These are phyloP conservation scores for Glycine tomentella DNA, from an alignment of 306 rosid species.

Conservation along the genomic window DNA sequence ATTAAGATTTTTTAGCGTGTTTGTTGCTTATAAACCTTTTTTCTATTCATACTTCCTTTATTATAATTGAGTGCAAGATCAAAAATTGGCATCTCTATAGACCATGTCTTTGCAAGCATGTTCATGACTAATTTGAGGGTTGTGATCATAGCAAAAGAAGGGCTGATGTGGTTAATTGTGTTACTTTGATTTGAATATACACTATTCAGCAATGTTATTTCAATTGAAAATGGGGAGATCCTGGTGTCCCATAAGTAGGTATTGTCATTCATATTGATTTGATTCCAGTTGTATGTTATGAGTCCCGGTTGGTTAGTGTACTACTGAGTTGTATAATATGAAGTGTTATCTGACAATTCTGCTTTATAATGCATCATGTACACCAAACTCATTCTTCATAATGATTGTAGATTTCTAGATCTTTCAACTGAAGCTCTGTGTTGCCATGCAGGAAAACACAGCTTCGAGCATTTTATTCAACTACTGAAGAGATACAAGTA, in stretches of 20 bases:
- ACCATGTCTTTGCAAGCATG: too few relatives aligned
- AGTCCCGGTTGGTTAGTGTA: conserved; percentile 23
- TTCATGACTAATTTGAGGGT: too few relatives aligned
- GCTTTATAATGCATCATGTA: conserved; percentile 30
- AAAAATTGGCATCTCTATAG: too few relatives aligned
- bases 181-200: too few relatives aligned
- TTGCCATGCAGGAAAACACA: conserved; percentile 81
- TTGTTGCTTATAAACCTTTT: too few relatives aligned
- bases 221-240: too few relatives aligned
- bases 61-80: too few relatives aligned
- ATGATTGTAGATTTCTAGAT: conserved; percentile 38
- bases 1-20: conserved; percentile 18
- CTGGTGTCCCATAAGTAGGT: too few relatives aligned
- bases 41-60: too few relatives aligned
- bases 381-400: conserved; percentile 30
- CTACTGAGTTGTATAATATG: conserved; percentile 20
- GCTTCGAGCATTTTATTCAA: conserved; percentile 91
- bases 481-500: conserved; percentile 86
- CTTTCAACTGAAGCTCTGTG: conserved; percentile 49
- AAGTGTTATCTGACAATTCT: conserved; percentile 10
- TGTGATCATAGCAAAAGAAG: too few relatives aligned
- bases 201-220: too few relatives aligned
- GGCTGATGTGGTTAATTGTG: too few relatives aligned
- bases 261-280: conserved; percentile 36
- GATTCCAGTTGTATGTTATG: conserved; percentile 25